phyloP scores from a whole-genome alignment of 2,329 filamentous ascomycete species.

The Camillea tinctor region DNA sequence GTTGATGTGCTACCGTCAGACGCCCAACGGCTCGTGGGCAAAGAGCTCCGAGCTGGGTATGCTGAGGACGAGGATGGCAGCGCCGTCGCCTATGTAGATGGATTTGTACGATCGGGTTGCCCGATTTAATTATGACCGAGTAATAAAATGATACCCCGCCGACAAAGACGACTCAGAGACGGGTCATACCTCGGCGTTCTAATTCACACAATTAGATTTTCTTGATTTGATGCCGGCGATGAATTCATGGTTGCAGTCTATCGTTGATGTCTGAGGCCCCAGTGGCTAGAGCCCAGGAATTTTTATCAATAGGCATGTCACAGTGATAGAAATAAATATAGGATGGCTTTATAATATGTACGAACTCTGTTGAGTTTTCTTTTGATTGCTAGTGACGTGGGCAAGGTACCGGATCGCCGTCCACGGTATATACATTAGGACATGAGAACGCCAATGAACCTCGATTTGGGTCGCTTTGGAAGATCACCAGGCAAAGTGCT shows the following conservation, averaged over 20 bases:
- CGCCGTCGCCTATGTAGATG: constrained; percentile 37
- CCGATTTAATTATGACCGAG: neutral
- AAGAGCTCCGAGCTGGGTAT: constrained; percentile 61
- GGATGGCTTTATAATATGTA: neutral
- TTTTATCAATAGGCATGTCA: neutral
- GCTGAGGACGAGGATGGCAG: constrained; percentile 54
- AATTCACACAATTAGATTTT: neutral
- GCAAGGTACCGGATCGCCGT: neutral
- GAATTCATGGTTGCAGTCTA: neutral
- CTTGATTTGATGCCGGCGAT: neutral
- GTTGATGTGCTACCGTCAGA: constrained; percentile 61
- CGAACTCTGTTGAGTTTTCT: neutral
- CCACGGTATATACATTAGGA: neutral
- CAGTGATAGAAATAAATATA: neutral
- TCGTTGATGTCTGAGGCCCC: neutral
- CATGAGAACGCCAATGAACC: neutral
- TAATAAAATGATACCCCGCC: neutral
- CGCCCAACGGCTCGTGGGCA: constrained; percentile 55
- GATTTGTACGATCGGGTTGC: neutral
- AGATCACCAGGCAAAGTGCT: neutral
- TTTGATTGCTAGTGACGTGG: neutral
- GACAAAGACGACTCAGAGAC: neutral
- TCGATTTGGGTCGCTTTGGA: neutral
- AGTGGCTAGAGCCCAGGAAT: neutral
- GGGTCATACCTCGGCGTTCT: neutral